Conservation (phyloP, 192 early-diverging fungal species). For the Gamsiella multidivaricata region DNA sequence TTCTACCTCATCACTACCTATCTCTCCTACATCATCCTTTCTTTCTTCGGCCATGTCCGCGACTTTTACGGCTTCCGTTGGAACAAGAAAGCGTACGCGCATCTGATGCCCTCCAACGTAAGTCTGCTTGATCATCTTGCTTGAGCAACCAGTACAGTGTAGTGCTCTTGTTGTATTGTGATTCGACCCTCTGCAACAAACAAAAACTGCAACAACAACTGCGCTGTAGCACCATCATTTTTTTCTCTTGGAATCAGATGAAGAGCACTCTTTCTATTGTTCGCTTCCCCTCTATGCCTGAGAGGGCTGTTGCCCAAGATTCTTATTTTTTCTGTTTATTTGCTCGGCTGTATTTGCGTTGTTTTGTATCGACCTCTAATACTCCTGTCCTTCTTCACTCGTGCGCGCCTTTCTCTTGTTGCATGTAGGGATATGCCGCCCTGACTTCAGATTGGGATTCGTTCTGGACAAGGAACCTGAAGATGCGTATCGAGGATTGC, state of each 20-base stretch:
- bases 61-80: constrained; percentile 92
- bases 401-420: not conserved
- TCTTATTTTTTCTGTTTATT: too few species aligned
- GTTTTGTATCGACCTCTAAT: too few species aligned
- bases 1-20: constrained; percentile 93
- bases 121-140: constrained; percentile 27
- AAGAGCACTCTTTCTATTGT: too few species aligned
- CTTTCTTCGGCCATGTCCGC: constrained; percentile 90
- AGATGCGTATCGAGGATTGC: constrained; percentile 86
- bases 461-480: constrained; percentile 91
- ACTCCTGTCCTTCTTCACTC: not conserved
- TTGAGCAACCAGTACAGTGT: not conserved
- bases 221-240: too few species aligned
- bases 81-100: constrained; percentile 74
- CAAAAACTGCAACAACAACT: too few species aligned
- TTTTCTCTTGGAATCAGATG: too few species aligned
- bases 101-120: constrained; percentile 79
- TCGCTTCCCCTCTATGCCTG: too few species aligned
- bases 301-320: too few species aligned
- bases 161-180: not conserved
- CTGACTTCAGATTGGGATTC: constrained; percentile 96
- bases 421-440: constrained; percentile 84
- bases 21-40: constrained; percentile 92
- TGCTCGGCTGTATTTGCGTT: too few species aligned
- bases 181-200: not conserved